Evolutionary conservation across 192 early-diverging fungal genomes (phyloP), one percentile per base, ranked within the genome.

Genomic region (Funneliformis geosporum): DNA sequence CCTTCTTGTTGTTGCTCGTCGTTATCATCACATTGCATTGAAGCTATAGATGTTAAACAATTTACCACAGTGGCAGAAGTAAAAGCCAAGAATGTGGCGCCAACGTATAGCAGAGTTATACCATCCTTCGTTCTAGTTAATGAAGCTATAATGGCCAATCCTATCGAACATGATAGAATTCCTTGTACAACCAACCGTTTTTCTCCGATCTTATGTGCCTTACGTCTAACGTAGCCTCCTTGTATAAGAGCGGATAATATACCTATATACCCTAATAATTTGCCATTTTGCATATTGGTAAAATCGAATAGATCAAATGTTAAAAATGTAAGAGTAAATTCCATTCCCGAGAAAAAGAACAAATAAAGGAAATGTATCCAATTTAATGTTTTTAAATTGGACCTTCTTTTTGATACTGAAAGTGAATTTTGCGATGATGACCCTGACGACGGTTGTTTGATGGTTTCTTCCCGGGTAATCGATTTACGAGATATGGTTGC

Each of bases 271-370:
- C 92, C 96, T 5, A 99, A 86, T 5, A 98, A 83, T 67, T 86
- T 88, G 18, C 98, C 98, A 85, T 99, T 97, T 80, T 94, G 91
- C 83, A 90, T 91, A 82, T 97, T 92, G 11, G 88, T 86, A 80
- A 96, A 99, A 40, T 88, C 83, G 74, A 97, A 96, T 38, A 94
- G 85, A 85, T 99, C 96, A 82, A 94, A 94, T 0, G 98, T 99
- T 76, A 98, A 84, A 83, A 99, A 99, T 2, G 96, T 95, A 67
- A 99, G 87, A 1, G 96, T 99, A 86, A 98, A 99, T 87, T 99
- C 98, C 96, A 99, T 97, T 1, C 98, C 97, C 4, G 95, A 94
- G 80, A 98, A 99, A 71, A 95, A 87, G 79, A 99, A 95, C 55
- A 97, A 87, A 81, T 94, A 97, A 18, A 92, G 83, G 79, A 95